Conservation (phyloP, 495 filamentous ascomycete species). For the Pseudomonodictys pantanalensis region DNA sequence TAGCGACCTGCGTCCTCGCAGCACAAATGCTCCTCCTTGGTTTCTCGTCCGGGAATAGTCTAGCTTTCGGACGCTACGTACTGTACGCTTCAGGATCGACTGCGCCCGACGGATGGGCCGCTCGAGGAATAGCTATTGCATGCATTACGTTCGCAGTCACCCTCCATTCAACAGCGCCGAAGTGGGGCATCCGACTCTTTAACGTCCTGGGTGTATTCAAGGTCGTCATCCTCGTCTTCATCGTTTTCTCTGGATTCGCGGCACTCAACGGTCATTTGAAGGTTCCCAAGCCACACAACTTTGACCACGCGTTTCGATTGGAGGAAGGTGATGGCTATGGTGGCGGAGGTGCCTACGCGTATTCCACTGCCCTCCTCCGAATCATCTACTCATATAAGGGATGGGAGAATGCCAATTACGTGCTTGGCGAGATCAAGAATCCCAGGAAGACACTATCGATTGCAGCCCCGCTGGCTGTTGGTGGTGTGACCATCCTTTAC, state of each 20-base stretch:
- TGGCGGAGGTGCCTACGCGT: slow-evolving; percentile 30
- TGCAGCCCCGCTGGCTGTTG: slow-evolving; percentile 26
- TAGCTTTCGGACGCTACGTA: slow-evolving; percentile 32
- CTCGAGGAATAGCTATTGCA: slow-evolving; percentile 63
- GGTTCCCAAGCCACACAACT: slow-evolving; percentile 30
- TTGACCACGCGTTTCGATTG: slow-evolving; percentile 32
- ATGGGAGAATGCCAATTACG: slow-evolving; percentile 33
- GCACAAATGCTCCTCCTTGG: slow-evolving; percentile 47
- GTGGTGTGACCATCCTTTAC: slow-evolving; percentile 29
- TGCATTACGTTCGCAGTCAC: slow-evolving; percentile 63
- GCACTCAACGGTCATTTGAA: slow-evolving; percentile 26
- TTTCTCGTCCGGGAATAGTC: slow-evolving; percentile 47
- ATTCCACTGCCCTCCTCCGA: slow-evolving; percentile 27
- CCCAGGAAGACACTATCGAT: slow-evolving; percentile 25
- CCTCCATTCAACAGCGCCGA: slow-evolving; percentile 59
- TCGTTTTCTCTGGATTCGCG: slow-evolving; percentile 60
- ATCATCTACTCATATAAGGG: slow-evolving; percentile 32
- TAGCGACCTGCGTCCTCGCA: slow-evolving; percentile 32
- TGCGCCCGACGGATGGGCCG: slow-evolving; percentile 62
- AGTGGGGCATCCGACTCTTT: slow-evolving; percentile 66
- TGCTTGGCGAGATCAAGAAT: slow-evolving; percentile 27
- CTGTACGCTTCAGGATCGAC: slow-evolving; percentile 54
- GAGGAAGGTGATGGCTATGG: slow-evolving; percentile 33
- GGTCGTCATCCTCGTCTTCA: slow-evolving; percentile 62
- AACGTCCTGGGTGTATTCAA: slow-evolving; percentile 68